Conservation (phyloP, 2,329 filamentous ascomycete genomes). For the Sporothrix humicola region DNA sequence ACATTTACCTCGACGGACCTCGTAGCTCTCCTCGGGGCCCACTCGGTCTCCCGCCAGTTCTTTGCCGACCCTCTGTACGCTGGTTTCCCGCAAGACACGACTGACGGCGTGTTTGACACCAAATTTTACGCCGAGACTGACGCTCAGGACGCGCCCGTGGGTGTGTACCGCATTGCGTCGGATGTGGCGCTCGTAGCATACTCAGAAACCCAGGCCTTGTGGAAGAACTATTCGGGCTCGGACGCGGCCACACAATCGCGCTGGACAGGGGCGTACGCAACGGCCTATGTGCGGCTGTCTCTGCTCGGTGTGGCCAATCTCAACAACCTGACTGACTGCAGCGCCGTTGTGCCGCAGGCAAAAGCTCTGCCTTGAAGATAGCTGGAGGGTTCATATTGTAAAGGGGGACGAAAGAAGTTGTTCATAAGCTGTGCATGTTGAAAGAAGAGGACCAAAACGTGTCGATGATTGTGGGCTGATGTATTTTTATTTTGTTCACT, state of each 20-base stretch:
- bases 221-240: slow-evolving; percentile 46
- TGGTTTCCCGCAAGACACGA: slow-evolving; percentile 53
- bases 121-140: slow-evolving; percentile 53
- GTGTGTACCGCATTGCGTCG: slow-evolving; percentile 49
- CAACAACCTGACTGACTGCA: slow-evolving; percentile 61
- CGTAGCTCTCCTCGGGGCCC: slow-evolving; percentile 60
- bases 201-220: slow-evolving; percentile 46
- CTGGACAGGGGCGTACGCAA: slow-evolving; percentile 54
- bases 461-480: background rate
- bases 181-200: slow-evolving; percentile 51
- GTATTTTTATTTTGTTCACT: background rate
- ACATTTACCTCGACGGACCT: slow-evolving; percentile 57
- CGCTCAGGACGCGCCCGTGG: slow-evolving; percentile 42
- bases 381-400: background rate
- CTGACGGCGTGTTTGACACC: slow-evolving; percentile 57
- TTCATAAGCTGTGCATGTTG: background rate
- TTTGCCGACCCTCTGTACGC: slow-evolving; percentile 50
- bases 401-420: background rate
- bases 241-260: slow-evolving; percentile 44
- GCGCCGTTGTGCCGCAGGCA: slow-evolving; percentile 52
- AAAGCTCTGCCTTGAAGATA: background rate
- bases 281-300: slow-evolving; percentile 61
- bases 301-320: slow-evolving; percentile 63
- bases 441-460: background rate
- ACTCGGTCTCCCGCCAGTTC: slow-evolving; percentile 55